Percentiles rank a stretch among this genome's conserved stretches.
Conservation (phyloP, 352 stramenopile species). For the Phytophthora citricola region DNA sequence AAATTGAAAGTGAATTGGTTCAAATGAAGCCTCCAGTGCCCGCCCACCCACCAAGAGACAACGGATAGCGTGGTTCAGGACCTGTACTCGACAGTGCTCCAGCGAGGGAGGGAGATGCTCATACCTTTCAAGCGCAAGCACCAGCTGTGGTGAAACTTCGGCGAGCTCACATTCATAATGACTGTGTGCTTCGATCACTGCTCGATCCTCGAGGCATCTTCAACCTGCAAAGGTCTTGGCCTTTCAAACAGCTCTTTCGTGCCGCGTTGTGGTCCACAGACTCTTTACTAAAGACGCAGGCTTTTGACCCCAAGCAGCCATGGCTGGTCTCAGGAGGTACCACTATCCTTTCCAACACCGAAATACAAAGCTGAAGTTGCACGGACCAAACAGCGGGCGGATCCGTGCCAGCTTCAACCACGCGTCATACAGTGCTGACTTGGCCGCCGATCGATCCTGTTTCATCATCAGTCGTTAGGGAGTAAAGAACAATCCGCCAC, state of each 20-base stretch:
- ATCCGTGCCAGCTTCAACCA: not conserved
- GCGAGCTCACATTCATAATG: too few relatives aligned
- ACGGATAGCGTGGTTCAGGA: not conserved
- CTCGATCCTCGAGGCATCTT: too few relatives aligned
- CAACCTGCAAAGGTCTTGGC: too few relatives aligned
- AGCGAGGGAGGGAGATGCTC: not conserved
- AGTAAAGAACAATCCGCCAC: too few relatives aligned
- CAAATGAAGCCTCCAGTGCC: not conserved
- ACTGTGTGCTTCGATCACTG: not conserved
- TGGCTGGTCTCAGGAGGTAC: too few relatives aligned
- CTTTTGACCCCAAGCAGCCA: too few relatives aligned
- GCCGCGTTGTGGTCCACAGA: too few relatives aligned
- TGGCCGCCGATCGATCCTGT: not conserved
- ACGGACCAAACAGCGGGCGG: not conserved
- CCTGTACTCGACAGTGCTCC: not conserved
- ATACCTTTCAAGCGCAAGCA: not conserved
- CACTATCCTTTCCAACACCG: not conserved
- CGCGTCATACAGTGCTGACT: not conserved
- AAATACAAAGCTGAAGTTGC: slow-evolving; percentile 1
- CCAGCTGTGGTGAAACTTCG: not conserved
- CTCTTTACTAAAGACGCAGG: too few relatives aligned
- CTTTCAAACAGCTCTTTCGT: too few relatives aligned
- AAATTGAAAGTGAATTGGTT: slow-evolving; percentile 19
- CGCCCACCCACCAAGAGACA: not conserved
- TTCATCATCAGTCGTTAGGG: too few relatives aligned